Evolutionary conservation across 805 yeast genomes (phyloP).

Genomic region (Starmerella apis): DNA sequence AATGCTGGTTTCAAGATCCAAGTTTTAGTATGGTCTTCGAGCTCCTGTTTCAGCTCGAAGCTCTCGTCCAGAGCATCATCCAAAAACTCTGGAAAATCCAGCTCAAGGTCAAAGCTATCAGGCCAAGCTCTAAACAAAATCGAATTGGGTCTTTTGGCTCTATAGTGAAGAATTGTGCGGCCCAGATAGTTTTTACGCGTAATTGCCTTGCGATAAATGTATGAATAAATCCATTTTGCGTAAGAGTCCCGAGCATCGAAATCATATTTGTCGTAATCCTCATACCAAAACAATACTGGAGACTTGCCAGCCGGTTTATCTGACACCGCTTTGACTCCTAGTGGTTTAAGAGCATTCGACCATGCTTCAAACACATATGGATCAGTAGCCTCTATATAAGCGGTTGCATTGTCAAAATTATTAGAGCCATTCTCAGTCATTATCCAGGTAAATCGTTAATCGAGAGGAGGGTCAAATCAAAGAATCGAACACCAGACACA

Average conservation of each 20-base stretch:
- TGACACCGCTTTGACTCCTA: slow-evolving; percentile 2
- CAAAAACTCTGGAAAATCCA: slow-evolving; percentile 90
- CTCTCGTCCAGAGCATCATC: slow-evolving; percentile 91
- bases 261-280: slow-evolving; percentile 82
- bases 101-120: slow-evolving; percentile 65
- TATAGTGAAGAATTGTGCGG: slow-evolving; percentile 66
- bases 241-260: slow-evolving; percentile 41
- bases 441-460: no score
- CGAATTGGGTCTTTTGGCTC: slow-evolving; percentile 64
- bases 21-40: slow-evolving; percentile 49
- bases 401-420: not conserved
- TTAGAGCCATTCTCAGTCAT: no score
- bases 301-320: not conserved
- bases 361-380: slow-evolving; percentile 23
- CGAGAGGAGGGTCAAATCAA: no score
- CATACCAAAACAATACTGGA: slow-evolving; percentile 49
- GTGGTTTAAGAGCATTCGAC: slow-evolving; percentile 15
- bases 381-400: slow-evolving; percentile 20
- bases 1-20: slow-evolving; percentile 94
- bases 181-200: slow-evolving; percentile 84
- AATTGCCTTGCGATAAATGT: slow-evolving; percentile 78
- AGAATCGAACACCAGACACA: no score
- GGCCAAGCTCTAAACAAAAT: slow-evolving; percentile 55
- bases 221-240: slow-evolving; percentile 30
- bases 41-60: slow-evolving; percentile 73